Evolutionary conservation across 352 stramenopile species (phyloP).

Genomic region (Blastocystis sp.): DNA sequence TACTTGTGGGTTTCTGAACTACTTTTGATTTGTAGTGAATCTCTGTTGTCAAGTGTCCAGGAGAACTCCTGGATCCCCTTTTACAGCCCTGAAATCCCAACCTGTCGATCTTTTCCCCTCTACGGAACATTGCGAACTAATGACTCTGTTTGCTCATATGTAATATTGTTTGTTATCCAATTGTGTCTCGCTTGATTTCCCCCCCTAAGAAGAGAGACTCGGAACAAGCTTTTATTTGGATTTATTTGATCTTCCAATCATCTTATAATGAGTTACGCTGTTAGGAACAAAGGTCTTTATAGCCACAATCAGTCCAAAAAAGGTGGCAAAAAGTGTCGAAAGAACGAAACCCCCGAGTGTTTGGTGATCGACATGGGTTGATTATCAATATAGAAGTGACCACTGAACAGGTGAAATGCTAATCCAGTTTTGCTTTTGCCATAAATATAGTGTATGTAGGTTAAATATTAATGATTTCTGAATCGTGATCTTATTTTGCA

Average conservation of each 20-base stretch:
- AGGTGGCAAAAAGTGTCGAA: neutral
- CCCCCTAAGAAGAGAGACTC: neutral
- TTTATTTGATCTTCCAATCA: neutral
- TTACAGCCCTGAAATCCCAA: constrained; percentile 80
- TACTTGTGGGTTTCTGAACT: constrained; percentile 48
- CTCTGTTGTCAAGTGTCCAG: constrained; percentile 82
- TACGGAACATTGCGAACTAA: constrained; percentile 93
- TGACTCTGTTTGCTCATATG: constrained; percentile 86
- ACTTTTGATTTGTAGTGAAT: constrained; percentile 62
- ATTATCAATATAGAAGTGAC: constrained; percentile 6
- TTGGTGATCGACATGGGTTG: constrained; percentile 45
- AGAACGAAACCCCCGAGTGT: neutral
- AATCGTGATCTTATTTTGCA: neutral
- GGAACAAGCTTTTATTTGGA: neutral
- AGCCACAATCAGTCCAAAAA: constrained; percentile 40
- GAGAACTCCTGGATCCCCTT: constrained; percentile 81
- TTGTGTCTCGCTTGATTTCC: constrained; percentile 12
- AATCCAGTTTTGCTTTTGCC: constrained; percentile 59
- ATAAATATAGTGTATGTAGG: constrained; percentile 59
- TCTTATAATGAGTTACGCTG: neutral
- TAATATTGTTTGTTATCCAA: constrained; percentile 40
- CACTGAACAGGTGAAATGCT: constrained; percentile 42
- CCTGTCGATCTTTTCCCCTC: constrained; percentile 97
- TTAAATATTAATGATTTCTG: neutral
- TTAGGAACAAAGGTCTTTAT: neutral